Conservation (phyloP, 305 asterid genomes). For the Rubia tinctorum region DNA sequence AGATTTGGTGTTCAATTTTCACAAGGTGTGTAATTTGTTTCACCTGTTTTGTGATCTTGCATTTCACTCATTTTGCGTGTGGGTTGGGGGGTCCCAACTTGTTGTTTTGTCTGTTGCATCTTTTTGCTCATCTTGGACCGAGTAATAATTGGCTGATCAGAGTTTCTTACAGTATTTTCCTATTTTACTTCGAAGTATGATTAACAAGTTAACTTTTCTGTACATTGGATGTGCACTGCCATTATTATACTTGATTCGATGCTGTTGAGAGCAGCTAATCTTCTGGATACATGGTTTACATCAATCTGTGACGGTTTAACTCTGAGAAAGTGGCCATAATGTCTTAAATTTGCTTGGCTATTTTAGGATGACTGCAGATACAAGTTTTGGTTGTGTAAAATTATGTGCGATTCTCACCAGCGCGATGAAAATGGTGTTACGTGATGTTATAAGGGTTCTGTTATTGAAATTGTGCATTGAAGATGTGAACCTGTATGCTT, state of each 20-base stretch:
- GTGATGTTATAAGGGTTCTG: not conserved
- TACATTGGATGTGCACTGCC: not conserved
- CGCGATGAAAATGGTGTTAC: not conserved
- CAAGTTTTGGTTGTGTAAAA: not conserved
- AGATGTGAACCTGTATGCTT: not conserved
- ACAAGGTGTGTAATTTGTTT: constrained; percentile 61
- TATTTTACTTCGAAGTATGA: not conserved
- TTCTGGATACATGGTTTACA: not conserved
- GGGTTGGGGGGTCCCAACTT: not conserved
- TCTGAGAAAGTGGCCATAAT: not conserved
- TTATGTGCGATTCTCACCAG: not conserved
- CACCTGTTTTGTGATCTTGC: not conserved
- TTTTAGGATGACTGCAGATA: not conserved
- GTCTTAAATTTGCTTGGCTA: not conserved
- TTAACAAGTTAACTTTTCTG: not conserved
- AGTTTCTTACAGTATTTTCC: not conserved
- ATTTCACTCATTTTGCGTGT: not conserved
- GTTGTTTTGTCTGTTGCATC: not conserved
- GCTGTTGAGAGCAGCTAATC: not conserved
- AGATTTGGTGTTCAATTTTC: constrained; percentile 94
- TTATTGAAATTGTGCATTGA: not conserved
- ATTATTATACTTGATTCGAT: not conserved
- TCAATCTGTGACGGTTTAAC: not conserved
- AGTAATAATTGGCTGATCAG: not conserved
- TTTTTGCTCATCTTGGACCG: not conserved